Evolutionary conservation across 1,139 yeast species (phyloP).

Genomic region (Diutina pseudorugosa): DNA sequence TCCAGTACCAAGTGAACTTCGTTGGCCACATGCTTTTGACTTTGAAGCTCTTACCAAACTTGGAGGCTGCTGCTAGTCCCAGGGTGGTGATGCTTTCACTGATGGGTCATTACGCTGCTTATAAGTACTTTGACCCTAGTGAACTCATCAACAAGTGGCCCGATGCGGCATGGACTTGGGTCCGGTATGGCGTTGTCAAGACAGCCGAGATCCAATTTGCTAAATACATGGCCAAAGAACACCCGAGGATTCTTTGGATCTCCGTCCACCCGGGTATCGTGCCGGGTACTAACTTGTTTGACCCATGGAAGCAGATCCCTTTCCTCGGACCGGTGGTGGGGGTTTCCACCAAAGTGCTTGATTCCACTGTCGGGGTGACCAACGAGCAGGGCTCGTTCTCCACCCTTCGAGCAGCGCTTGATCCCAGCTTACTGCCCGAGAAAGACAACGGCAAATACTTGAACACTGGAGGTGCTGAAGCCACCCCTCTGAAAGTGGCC

Average conservation of each 20-base stretch:
- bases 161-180: constrained; percentile 15
- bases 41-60: constrained; percentile 17
- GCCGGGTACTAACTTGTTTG: constrained; percentile 22
- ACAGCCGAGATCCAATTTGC: constrained; percentile 22
- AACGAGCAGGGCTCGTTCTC: constrained; percentile 26
- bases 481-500: constrained; percentile 17
- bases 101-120: constrained; percentile 19
- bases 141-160: constrained; percentile 17
- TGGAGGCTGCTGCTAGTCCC: constrained; percentile 17
- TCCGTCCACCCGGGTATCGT: constrained; percentile 32
- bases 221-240: constrained; percentile 15
- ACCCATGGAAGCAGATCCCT: constrained; percentile 18
- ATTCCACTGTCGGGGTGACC: constrained; percentile 9
- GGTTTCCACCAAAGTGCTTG: constrained; percentile 8
- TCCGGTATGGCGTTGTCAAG: constrained; percentile 27
- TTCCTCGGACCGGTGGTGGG: constrained; percentile 14
- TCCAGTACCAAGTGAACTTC: constrained; percentile 31
- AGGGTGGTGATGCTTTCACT: constrained; percentile 23
- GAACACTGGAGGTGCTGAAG: constrained; percentile 22
- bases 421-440: constrained; percentile 14
- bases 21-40: constrained; percentile 25
- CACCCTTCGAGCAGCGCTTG: constrained; percentile 24
- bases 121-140: constrained; percentile 12
- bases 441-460: constrained; percentile 23
- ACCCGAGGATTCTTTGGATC: constrained; percentile 22